Evolutionary conservation across 805 yeast genomes (phyloP).

Genomic region (Kazachstania africana): DNA sequence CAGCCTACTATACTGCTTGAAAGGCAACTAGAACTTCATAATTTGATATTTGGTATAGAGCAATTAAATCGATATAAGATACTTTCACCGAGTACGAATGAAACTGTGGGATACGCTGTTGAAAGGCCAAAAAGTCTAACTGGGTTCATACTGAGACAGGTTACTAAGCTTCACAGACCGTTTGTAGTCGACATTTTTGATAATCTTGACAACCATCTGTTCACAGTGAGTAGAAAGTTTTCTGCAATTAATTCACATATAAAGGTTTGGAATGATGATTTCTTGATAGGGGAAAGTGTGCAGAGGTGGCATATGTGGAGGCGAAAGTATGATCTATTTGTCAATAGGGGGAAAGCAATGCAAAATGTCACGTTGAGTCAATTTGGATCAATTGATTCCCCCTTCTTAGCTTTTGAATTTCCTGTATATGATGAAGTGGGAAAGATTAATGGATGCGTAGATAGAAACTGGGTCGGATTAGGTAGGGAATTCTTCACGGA

Average conservation of each 20-base stretch:
- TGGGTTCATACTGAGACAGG: slow-evolving; percentile 68
- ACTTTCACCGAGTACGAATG: slow-evolving; percentile 54
- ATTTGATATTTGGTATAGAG: slow-evolving; percentile 77
- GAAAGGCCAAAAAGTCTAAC: slow-evolving; percentile 68
- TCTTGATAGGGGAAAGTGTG: slow-evolving; percentile 67
- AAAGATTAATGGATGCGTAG: slow-evolving; percentile 60
- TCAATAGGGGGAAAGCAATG: slow-evolving; percentile 20
- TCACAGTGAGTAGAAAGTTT: slow-evolving; percentile 72
- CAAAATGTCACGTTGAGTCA: slow-evolving; percentile 38
- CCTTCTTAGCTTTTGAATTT: slow-evolving; percentile 77
- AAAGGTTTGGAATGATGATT: slow-evolving; percentile 18
- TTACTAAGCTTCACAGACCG: slow-evolving; percentile 79
- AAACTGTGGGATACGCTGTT: slow-evolving; percentile 64
- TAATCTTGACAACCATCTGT: slow-evolving; percentile 42
- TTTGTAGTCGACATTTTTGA: slow-evolving; percentile 64
- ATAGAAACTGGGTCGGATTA: slow-evolving; percentile 90
- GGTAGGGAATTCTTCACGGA: slow-evolving; percentile 91
- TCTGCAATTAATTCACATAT: slow-evolving; percentile 74
- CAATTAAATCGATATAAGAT: slow-evolving; percentile 76
- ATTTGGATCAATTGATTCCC: slow-evolving; percentile 81
- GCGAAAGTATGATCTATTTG: slow-evolving; percentile 69
- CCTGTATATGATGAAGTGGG: slow-evolving; percentile 54
- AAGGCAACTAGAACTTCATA: slow-evolving; percentile 80
- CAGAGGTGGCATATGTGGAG: slow-evolving; percentile 97
- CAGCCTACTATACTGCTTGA: slow-evolving; percentile 84